Base-by-base conservation (phyloP, 768 basidiomycete genomes). In the Suillus weaverae region DNA sequence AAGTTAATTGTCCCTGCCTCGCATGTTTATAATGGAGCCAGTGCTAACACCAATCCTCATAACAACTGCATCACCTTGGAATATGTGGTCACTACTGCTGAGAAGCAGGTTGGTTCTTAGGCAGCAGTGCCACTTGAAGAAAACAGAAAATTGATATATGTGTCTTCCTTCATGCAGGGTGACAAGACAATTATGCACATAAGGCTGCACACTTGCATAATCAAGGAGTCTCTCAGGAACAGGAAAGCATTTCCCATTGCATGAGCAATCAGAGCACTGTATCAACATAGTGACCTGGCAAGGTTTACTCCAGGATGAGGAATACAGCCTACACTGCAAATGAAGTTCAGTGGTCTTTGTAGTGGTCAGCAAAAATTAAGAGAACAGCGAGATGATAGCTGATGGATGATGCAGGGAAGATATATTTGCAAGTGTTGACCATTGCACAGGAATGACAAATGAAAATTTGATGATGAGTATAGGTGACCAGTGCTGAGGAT, bases 111-210 rank as follows among this genome's bases (percentile, higher is more conserved):
- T 68, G 5, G 1, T 8, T 11, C 43, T 43, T 16, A 68, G 65
- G 11, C 18, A 9, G 38, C 51, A 56, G 30, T 68, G 65, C 4
- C 14, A 11, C 22, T 68, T 68, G 62, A 68, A 68, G 48, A 66
- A 68, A 3, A 68, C 11, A 36, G 10, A 6, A n/a, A 66, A 68
- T 0, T 9, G 18, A 51, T 68, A 30, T 5, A 33, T 8, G 1
- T 63, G 50, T 22, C 22, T 39, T 4, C 62, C 67, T 14, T 68
- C 62, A 36, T 11, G 5, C 2, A 68, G 6, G 3, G 36, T 44
- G 8, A 68, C 67, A 2, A 62, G 18, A n/a, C 67, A 66, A 13
- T 68, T 62, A n/a, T 66, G 67, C 43, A 44, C 44, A 11, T 46
- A 46, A 11, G 44, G 44, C 44, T 46, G 44, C 44, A 46, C n/a